phyloP scores from a whole-genome alignment of 306 rosid species.

The Trifolium dubium region DNA sequence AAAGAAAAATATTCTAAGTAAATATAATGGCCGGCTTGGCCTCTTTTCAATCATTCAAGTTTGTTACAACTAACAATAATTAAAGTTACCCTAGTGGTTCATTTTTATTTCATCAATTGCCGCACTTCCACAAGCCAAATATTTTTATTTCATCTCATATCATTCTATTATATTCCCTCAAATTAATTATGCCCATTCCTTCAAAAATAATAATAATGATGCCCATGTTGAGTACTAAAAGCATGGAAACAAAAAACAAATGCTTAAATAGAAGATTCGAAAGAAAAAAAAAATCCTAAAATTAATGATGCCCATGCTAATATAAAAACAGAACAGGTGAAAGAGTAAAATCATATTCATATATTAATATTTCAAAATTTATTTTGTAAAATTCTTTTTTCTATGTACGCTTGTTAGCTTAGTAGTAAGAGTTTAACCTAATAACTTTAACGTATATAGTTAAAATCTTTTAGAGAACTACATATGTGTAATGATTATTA shows the following conservation, averaged over 20 bases:
- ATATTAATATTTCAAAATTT: neutral
- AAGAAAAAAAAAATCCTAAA: neutral
- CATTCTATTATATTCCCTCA: neutral
- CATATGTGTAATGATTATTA: too few species aligned
- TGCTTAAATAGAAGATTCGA: neutral
- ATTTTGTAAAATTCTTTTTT: neutral
- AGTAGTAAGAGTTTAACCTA: too few species aligned
- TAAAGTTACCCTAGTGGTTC: slow-evolving; percentile 19
- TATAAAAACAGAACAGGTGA: neutral
- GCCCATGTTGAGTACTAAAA: neutral
- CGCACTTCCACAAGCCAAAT: neutral
- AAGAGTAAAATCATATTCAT: neutral
- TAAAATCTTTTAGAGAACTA: too few species aligned
- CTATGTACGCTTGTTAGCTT: too few species aligned
- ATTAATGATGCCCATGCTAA: neutral
- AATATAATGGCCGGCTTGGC: slow-evolving; percentile 34
- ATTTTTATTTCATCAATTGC: slow-evolving; percentile 18
- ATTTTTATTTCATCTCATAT: slow-evolving; percentile 7
- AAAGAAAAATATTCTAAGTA: slow-evolving; percentile 15
- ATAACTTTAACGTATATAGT: too few species aligned
- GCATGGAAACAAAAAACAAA: neutral
- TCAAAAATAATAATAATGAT: neutral
- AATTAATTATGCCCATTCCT: neutral
- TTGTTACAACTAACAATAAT: slow-evolving; percentile 49
- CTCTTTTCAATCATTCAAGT: slow-evolving; percentile 41